Evolutionary conservation across 2,329 filamentous ascomycete genomes (phyloP).

Genomic region (Colletotrichum chrysophilum): DNA sequence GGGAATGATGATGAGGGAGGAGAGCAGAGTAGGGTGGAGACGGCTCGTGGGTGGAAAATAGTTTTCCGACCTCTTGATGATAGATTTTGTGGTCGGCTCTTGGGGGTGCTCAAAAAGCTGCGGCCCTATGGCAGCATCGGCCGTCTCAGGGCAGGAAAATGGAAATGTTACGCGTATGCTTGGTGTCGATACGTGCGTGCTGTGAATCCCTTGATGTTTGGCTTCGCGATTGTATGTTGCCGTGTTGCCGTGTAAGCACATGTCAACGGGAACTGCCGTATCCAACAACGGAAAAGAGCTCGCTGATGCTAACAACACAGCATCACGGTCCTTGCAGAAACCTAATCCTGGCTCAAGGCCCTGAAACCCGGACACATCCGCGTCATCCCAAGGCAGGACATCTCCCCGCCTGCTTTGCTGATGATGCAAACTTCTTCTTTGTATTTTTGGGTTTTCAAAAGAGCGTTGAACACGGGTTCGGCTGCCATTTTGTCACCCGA

Average conservation of each 20-base stretch:
- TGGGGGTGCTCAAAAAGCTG: background rate
- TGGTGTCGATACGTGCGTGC: background rate
- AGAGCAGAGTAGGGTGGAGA: background rate
- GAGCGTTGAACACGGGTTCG: background rate
- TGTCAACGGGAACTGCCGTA: background rate
- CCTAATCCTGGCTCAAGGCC: background rate
- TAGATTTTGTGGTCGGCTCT: constrained; percentile 8
- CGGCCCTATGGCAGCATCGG: constrained; percentile 10
- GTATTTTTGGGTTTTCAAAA: background rate
- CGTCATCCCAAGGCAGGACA: background rate
- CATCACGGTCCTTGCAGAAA: background rate
- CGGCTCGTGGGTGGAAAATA: constrained; percentile 7
- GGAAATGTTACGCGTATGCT: constrained; percentile 22
- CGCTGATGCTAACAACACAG: background rate
- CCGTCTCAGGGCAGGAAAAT: constrained; percentile 21
- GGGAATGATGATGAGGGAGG: background rate
- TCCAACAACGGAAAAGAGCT: background rate
- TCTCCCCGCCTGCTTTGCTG: background rate
- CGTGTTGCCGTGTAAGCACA: background rate
- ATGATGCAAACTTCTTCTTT: background rate
- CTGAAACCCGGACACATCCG: background rate
- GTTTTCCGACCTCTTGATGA: constrained; percentile 16
- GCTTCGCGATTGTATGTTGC: background rate
- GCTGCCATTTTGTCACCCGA: background rate
- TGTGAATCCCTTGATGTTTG: background rate